Conservation (phyloP, 2,329 filamentous ascomycete species). For the Ustulina deusta region DNA sequence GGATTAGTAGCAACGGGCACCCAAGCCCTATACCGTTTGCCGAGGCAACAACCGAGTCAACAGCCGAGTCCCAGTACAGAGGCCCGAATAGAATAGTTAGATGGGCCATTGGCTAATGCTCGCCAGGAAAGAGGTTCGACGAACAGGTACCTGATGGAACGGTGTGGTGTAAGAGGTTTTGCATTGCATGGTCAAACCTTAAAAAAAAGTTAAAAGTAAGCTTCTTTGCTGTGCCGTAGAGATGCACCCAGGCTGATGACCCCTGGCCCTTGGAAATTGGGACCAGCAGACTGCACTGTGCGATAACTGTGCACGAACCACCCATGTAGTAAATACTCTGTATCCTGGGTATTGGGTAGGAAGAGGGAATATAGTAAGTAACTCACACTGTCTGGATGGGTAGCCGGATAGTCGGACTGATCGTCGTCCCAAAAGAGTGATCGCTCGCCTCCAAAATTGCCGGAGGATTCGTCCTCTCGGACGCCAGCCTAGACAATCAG, state of each 20-base stretch:
- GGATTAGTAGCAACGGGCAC: constrained; percentile 1
- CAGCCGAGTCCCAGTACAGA: constrained; percentile 19
- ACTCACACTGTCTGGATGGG: constrained; percentile 1
- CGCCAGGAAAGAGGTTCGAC: not conserved
- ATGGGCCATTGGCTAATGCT: constrained; percentile 7
- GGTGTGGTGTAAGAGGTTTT: not conserved
- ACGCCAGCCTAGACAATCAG: constrained; percentile 17
- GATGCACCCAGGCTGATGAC: constrained; percentile 5
- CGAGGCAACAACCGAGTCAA: constrained; percentile 2
- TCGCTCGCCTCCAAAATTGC: constrained; percentile 14
- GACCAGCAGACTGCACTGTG: not conserved
- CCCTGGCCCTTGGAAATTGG: not conserved
- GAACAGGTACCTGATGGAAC: not conserved
- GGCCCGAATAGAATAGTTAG: constrained; percentile 6
- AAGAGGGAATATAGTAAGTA: constrained; percentile 4
- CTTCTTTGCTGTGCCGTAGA: constrained; percentile 36
- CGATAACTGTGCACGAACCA: not conserved
- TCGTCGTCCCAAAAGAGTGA: constrained; percentile 21
- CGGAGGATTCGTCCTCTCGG: constrained; percentile 23
- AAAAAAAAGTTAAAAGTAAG: constrained; percentile 34
- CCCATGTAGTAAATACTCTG: too few relatives aligned
- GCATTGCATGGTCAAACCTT: constrained; percentile 20
- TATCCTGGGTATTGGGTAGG: not conserved
- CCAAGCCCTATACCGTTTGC: not conserved
- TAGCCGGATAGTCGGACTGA: constrained; percentile 15